Base-by-base conservation (phyloP, 2,329 filamentous ascomycete species). In the Pseudocercospora vitis region DNA sequence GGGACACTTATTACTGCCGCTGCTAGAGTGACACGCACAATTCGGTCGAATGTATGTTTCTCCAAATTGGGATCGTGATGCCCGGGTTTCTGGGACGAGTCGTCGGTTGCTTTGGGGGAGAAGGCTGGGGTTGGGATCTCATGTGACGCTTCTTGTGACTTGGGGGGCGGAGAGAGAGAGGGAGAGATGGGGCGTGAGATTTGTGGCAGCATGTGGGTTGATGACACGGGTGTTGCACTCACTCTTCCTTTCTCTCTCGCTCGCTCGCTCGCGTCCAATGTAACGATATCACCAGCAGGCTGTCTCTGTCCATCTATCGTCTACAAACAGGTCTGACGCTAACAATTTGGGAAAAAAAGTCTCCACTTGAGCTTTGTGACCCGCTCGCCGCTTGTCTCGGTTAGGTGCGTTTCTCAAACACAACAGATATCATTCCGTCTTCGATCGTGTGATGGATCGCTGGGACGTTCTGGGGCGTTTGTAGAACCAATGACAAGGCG, bases 401-500 rank as follows among this genome's bases (percentile, higher is more conserved):
- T 24, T 51, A n/a, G 14, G 44, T 31, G 35, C 11, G 18, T 35
- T 48, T 33, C 47, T 59, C 59, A 47, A 61, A 61, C 48, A 58
- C 31, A 24, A 61, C 50, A 44, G 50, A 56, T 32, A 59, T 48
- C 16, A 39, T 56, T 6, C 52, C 57, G 47, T 49, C 55, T 14
- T 48, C 54, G 48, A 61, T 59, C 48, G 57, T 44, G 46, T 55
- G 54, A 53, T 53, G 50, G 12, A 61, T 54, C 6, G 47, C 35
- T 26, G 42, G 42, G 7, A 57, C 18, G 21, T 48, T n/a, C 19
- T 50, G 31, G 35, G 50, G 31, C 11, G 45, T 51, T 21, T 59
- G 57, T 48, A 59, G 28, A 21, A 57, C 54, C 47, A 61, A 47
- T 7, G 57, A 53, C 21, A 61, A 49, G 33, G 48, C 52, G 18